Conservation (phyloP, 345 rosid species). For the Pistacia integerrima region DNA sequence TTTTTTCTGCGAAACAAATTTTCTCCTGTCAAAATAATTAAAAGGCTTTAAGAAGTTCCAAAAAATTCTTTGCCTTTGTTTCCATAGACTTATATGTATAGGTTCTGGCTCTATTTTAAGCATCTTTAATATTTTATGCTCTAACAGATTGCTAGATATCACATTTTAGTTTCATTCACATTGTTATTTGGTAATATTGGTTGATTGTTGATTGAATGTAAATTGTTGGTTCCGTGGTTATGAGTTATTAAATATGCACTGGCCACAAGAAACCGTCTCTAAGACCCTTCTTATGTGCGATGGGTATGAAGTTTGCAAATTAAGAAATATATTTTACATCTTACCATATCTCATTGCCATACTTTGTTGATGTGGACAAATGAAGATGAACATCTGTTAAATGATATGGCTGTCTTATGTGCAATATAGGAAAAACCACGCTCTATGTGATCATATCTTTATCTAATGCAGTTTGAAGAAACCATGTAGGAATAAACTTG, state of each 20-base stretch:
- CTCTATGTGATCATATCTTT: too few species aligned
- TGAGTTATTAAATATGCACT: not conserved
- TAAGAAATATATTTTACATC: not conserved
- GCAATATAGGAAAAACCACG: not conserved
- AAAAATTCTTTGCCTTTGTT: not conserved
- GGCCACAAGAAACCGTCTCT: not conserved
- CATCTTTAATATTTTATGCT: not conserved
- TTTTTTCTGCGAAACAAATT: not conserved
- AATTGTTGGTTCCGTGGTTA: not conserved
- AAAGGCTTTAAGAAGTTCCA: not conserved
- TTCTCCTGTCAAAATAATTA: not conserved
- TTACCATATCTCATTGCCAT: not conserved
- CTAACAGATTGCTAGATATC: not conserved
- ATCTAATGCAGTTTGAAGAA: not conserved
- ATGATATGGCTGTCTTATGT: not conserved
- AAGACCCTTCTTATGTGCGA: not conserved
- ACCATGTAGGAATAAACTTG: not conserved
- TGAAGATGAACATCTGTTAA: not conserved
- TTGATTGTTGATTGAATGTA: not conserved
- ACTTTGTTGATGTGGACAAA: not conserved
- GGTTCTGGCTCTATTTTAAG: not conserved
- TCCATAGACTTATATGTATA: not conserved
- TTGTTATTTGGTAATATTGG: not conserved
- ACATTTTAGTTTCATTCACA: conserved; percentile 6
- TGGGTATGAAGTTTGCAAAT: conserved; percentile 10